Base-by-base conservation (phyloP, 1,284 basidiomycete genomes). In the Tilletiaria anomala region DNA sequence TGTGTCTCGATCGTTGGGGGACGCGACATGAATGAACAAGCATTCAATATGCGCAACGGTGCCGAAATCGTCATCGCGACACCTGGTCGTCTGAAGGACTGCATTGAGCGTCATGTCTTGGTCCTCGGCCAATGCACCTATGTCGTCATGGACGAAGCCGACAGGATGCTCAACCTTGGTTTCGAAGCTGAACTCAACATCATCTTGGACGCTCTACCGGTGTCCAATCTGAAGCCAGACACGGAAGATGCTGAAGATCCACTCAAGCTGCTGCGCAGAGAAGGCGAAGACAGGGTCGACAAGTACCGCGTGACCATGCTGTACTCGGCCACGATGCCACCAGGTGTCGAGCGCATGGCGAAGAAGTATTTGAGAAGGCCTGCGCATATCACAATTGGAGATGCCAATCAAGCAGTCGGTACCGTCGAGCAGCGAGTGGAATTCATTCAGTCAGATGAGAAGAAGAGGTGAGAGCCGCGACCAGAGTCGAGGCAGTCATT, bases 71-170 rank as follows among this genome's bases (percentile, higher is more conserved):
- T 99, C 61, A 94, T 97, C 52, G 93, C 91, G 18, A 97, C 91
- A 0, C 93, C 93, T 2, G 91, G 91, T 70, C 83, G 91, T 69
- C 74, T 99, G 35, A 91, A 93, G 70, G 93, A 97, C 68, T 85
- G 94, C 51, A 80, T 97, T 47, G 91, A 97, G 70, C 78, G 88
- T 36, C 86, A 85, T 65, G 85, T 96, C 37, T 74, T 97, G 24
- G 89, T 97, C 26, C 76, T 99, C 38, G 82, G 82, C 4, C 91
- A 97, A 70, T 96, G 91, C 69, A 84, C 84, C 1, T 97, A 96
- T 65, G 80, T 97, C 40, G 89, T 97, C 50, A 91, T 97, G 87
- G 93, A 97, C 69, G 91, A 99, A 72, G 93, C 93, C 15, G 91
- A 99, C 69, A 78, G 89, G 42, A 96, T 97, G 91, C 87, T 97